phyloP scores from a whole-genome alignment of 2,329 filamentous ascomycete genomes.

The Trichoderma atroviride region DNA sequence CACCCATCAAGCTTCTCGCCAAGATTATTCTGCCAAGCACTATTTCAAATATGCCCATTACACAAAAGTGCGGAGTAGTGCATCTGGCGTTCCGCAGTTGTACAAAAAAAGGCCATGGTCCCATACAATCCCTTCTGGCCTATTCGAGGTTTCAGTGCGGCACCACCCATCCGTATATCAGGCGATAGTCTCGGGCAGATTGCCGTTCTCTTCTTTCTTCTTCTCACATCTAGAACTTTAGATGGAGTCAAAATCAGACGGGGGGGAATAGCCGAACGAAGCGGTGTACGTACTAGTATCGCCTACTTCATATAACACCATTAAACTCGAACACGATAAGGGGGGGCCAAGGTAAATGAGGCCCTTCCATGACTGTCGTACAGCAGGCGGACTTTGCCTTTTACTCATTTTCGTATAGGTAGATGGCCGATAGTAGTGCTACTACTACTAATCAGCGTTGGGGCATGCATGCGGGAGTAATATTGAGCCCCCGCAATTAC shows the following conservation, averaged over 20 bases:
- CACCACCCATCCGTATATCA: not conserved
- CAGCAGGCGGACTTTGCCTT: not conserved
- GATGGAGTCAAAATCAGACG: not conserved
- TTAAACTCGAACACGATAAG: not conserved
- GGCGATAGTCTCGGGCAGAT: not conserved
- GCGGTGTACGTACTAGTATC: not conserved
- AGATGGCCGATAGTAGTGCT: not conserved
- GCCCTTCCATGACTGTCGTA: not conserved
- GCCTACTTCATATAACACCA: not conserved
- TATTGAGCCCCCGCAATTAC: conserved; percentile 1
- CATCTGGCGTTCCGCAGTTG: not conserved
- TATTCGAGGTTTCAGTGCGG: not conserved
- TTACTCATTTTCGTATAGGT: not conserved
- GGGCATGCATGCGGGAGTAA: not conserved
- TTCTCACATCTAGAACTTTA: not conserved
- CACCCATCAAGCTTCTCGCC: not conserved
- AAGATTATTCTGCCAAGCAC: not conserved
- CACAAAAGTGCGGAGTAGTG: not conserved
- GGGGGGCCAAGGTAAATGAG: not conserved
- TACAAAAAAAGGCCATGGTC: not conserved
- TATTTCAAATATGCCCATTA: not conserved
- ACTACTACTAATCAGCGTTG: not conserved
- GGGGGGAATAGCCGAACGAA: not conserved
- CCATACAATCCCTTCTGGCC: no score
- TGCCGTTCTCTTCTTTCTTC: not conserved